phyloP scores from a whole-genome alignment of 164 flowering plant genomes.

The Aristolochia californica region DNA sequence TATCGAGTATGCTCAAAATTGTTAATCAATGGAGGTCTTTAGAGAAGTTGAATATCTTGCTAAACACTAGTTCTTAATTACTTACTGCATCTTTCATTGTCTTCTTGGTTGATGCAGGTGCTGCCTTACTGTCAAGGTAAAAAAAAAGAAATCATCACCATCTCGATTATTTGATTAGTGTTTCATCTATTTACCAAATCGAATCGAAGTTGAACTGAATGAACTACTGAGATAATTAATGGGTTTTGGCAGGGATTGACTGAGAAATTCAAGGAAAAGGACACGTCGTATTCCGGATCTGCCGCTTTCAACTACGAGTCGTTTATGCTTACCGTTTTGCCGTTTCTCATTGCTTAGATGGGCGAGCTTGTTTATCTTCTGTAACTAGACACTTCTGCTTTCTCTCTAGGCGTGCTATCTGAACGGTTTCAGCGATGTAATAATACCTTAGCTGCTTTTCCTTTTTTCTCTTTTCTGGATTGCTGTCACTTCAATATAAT shows the following conservation, averaged over 20 bases:
- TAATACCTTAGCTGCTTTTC: too few species aligned
- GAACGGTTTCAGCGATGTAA: background rate
- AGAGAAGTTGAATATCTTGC: background rate
- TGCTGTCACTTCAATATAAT: background rate
- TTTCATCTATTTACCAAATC: too few species aligned
- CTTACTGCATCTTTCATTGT: background rate
- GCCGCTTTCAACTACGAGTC: constrained; percentile 53
- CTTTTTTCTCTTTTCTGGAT: background rate
- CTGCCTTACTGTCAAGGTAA: constrained; percentile 28
- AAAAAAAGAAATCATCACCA: too few species aligned
- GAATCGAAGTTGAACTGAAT: too few species aligned
- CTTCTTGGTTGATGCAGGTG: constrained; percentile 17
- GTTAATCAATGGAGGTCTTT: background rate
- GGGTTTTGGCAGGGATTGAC: constrained; percentile 47
- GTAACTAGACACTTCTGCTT: background rate
- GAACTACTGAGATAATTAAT: background rate
- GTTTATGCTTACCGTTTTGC: constrained; percentile 63
- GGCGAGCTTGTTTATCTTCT: too few species aligned
- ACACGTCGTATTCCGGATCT: constrained; percentile 34
- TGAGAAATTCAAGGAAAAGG: constrained; percentile 76
- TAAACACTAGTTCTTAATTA: background rate
- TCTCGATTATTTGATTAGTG: too few species aligned
- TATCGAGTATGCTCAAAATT: constrained; percentile 23
- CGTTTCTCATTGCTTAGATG: constrained; percentile 46
- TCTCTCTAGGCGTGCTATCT: background rate